Base-by-base conservation (phyloP, 352 stramenopile genomes). In the Pythium aquatile region DNA sequence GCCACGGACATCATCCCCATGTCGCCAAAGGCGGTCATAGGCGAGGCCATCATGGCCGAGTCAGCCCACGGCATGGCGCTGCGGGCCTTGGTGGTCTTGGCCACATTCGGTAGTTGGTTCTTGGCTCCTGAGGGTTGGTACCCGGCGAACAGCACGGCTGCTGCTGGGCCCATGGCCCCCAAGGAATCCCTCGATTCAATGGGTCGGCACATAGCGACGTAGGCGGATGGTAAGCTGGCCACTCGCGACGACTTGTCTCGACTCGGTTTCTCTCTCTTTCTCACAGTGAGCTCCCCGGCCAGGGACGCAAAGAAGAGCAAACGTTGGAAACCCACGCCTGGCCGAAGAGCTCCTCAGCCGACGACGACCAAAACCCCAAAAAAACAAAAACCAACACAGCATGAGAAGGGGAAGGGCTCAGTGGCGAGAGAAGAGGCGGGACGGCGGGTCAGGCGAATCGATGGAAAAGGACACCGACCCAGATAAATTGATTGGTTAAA, bases 111-210 rank as follows among this genome's bases (percentile, higher is more conserved):
- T 11, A 59, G 63, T 26, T 65, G 57, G 48, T 53, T 66, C 53
- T 62, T 79, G 51, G 56, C 79, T 56, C 76, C 76, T 62, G 81
- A 74, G 63, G 79, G 79, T 58, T 85, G 81, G 76, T 90, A 91
- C 68, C 81, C 81, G 39, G 81, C 79, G 55, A 93, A 91, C 70
- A 93, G 72, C 74, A 77, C 81, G 20, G 83, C 78, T 69, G 83
- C 80, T 64, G 81, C 79, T 37, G 78, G 75, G 69, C 81, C 81
- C 79, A 91, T 90, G 73, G 75, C 83, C 77, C 80, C 80, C 71
- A 93, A 73, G 77, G 84, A 88, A 87, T 93, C 80, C 58, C 84
- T 57, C 44, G 81, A 91, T 78, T 91, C 84, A 79, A 93, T 93
- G 67, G 84, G 84, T 75, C 84, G 81, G 70, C 84, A 93, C 84